Base-by-base conservation (phyloP, 2,329 filamentous ascomycete genomes). In the Kalmusia sp. region DNA sequence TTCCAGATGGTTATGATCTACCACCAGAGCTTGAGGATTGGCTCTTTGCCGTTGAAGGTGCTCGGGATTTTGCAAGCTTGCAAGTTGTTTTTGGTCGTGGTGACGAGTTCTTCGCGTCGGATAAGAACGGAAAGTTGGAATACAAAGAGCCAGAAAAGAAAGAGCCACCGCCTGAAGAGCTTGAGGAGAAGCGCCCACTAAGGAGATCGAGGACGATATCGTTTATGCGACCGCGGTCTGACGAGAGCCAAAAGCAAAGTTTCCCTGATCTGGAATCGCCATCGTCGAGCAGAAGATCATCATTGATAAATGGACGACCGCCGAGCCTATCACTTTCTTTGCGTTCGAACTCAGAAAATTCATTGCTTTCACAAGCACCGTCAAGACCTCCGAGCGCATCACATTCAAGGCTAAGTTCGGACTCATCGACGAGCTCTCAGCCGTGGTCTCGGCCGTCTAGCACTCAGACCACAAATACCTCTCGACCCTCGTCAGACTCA, bases 71-170 rank as follows among this genome's bases (percentile, higher is more conserved):
- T 34, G 57, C 62, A 2, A 69, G 68, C 1, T 65, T 76, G 1
- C 74, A 76, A 39, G 72, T 76, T 0, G 72, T 75, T 8, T 73
- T 75, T 25, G 74, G 73, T 1, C 70, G 72, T 9, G 71, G 71
- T 6, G 68, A 75, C 30, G 73, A 75, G 45, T 76, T 72, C 51
- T 76, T 76, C 45, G 74, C 74, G 1, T 75, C 72, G 4, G 74
- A 76, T 51, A 67, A 68, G 45, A 56, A 72, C 19, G 71, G 70
- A 9, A 75, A 74, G 28, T 54, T 76, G 2, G 72, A 74, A 34
- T 67, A 65, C 48, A 73, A 72, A 49, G 68, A 72, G 39, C 61
- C 68, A 2, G 67, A 70, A 25, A 53, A 61, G 12, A 69, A 65
- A 44, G 64, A 59, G 30, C 39, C 43, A 7, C 22, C 52, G 2